Conservation (phyloP, 2,329 filamentous ascomycete genomes). For the Fusarium acutatum region DNA sequence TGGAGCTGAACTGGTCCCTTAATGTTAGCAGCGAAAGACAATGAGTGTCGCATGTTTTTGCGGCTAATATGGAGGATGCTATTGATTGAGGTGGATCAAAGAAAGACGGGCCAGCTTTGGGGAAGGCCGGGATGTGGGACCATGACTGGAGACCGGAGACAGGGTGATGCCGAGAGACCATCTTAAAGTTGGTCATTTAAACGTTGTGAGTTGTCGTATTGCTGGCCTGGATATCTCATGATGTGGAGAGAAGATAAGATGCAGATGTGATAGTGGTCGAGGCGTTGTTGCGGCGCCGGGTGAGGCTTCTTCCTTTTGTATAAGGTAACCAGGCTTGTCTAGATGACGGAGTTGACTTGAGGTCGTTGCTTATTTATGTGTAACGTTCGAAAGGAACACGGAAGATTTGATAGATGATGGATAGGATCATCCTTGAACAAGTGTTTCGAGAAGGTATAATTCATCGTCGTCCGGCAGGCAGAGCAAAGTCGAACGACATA, state of each 20-base stretch:
- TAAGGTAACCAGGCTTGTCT: background rate
- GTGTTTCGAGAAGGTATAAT: conserved; percentile 15
- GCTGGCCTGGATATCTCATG: conserved; percentile 2
- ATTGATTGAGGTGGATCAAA: conserved; percentile 36
- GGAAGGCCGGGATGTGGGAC: conserved; percentile 41
- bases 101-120: conserved; percentile 37
- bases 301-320: conserved; percentile 8
- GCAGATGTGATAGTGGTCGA: conserved; percentile 2
- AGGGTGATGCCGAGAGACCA: conserved; percentile 27
- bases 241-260: background rate
- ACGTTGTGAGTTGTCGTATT: conserved; percentile 22
- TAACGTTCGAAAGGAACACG: conserved; percentile 24
- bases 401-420: conserved; percentile 18
- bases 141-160: conserved; percentile 29
- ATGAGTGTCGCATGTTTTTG: conserved; percentile 42
- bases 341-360: background rate
- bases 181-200: conserved; percentile 19
- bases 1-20: conserved; percentile 29
- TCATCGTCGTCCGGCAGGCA: conserved; percentile 14
- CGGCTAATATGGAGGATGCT: conserved; percentile 36
- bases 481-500: conserved; percentile 25
- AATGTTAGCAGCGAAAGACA: conserved; percentile 36
- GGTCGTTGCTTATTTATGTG: conserved; percentile 9
- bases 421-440: conserved; percentile 11
- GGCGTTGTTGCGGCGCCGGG: conserved; percentile 10